These are phyloP conservation scores for Arthrobotrys sphaeroides DNA, from an alignment of 2,329 filamentous ascomycete species.

Conservation along the genomic window DNA sequence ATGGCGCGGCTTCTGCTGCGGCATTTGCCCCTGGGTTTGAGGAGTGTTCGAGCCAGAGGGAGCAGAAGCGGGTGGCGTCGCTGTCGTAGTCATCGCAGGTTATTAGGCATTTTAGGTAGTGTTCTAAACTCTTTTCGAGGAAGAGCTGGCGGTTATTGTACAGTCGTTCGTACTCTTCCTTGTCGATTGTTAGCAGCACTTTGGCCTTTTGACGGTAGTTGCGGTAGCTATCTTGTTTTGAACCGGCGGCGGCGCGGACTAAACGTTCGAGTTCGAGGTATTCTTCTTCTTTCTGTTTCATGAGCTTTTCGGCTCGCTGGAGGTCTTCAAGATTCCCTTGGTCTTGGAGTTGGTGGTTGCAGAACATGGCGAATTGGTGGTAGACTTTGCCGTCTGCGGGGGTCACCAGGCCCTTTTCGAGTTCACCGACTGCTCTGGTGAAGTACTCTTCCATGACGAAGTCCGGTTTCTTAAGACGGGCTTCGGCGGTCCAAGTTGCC, in stretches of 20 bases:
- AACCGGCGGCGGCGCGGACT: constrained; percentile 62
- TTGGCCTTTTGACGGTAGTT: constrained; percentile 76
- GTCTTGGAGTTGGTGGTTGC: constrained; percentile 91
- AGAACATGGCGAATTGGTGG: constrained; percentile 94
- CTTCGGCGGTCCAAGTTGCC: constrained; percentile 88
- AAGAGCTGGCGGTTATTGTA: constrained; percentile 81
- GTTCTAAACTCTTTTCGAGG: constrained; percentile 87
- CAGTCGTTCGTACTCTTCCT: constrained; percentile 83
- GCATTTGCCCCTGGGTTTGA: constrained; percentile 79
- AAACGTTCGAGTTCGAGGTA: constrained; percentile 76
- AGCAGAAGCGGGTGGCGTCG: constrained; percentile 88
- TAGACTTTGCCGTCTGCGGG: constrained; percentile 85
- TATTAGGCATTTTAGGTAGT: constrained; percentile 84
- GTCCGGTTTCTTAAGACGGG: constrained; percentile 88
- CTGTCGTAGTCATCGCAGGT: constrained; percentile 90
- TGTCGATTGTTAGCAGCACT: constrained; percentile 88
- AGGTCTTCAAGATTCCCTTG: constrained; percentile 85
- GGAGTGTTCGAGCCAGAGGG: constrained; percentile 90
- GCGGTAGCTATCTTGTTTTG: constrained; percentile 64
- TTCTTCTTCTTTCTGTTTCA: constrained; percentile 82
- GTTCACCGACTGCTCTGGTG: constrained; percentile 80
- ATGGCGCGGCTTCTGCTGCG: constrained; percentile 73
- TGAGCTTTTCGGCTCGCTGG: constrained; percentile 78
- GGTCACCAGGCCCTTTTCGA: constrained; percentile 71
- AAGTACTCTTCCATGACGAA: constrained; percentile 88